phyloP scores from a whole-genome alignment of 2,329 filamentous ascomycete species.

The Hypoxylon sp. region DNA sequence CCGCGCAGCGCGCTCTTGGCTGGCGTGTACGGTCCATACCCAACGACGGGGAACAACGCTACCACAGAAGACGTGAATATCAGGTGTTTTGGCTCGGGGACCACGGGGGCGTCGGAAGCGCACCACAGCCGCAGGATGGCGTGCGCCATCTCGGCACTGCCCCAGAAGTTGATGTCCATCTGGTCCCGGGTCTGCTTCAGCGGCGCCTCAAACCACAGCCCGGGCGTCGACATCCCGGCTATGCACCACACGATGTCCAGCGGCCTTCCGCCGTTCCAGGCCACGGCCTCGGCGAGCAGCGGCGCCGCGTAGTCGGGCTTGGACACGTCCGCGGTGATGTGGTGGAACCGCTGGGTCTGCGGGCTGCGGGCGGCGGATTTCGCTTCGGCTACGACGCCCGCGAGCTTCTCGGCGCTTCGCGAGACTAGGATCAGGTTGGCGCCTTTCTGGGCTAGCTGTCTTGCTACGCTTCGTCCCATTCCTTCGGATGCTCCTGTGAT shows the following conservation, averaged over 20 bases:
- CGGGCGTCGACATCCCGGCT: constrained; percentile 77
- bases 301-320: constrained; percentile 72
- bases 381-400: constrained; percentile 68
- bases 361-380: constrained; percentile 70
- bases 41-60: constrained; percentile 79
- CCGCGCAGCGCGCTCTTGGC: constrained; percentile 86
- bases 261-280: constrained; percentile 77
- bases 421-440: constrained; percentile 88
- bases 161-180: constrained; percentile 95
- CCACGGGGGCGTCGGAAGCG: constrained; percentile 54
- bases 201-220: constrained; percentile 79
- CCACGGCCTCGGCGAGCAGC: constrained; percentile 74
- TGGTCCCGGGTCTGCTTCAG: constrained; percentile 73
- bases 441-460: constrained; percentile 80
- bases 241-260: constrained; percentile 93
- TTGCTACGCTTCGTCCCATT: constrained; percentile 81
- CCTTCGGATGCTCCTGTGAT: constrained; percentile 94
- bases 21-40: constrained; percentile 85
- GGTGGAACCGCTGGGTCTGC: constrained; percentile 78
- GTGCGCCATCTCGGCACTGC: constrained; percentile 85
- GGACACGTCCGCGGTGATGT: constrained; percentile 84
- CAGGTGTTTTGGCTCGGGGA: constrained; percentile 73
- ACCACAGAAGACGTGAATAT: constrained; percentile 85
- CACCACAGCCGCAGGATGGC: constrained; percentile 81
- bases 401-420: constrained; percentile 77